Evolutionary conservation across 2,329 filamentous ascomycete species (phyloP).

Genomic region (Diaporthe ilicicola): DNA sequence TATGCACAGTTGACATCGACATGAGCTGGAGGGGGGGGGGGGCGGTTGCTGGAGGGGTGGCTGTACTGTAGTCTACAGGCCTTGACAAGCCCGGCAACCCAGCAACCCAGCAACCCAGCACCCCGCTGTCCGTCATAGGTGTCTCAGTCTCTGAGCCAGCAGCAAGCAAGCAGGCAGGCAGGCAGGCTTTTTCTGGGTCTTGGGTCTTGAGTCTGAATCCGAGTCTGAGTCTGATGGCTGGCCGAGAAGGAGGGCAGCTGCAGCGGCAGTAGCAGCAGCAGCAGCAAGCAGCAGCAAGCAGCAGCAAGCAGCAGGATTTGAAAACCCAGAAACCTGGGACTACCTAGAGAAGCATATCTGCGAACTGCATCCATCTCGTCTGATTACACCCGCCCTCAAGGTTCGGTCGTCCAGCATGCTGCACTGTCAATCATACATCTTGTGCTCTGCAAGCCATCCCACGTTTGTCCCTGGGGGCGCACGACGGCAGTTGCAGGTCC

Average conservation of each 20-base stretch:
- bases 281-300: neutral
- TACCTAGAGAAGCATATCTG: neutral
- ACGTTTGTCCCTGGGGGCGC: constrained; percentile 9
- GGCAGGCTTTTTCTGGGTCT: neutral
- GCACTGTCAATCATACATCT: constrained; percentile 24
- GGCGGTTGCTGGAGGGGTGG: neutral
- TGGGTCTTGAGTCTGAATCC: neutral
- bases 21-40: neutral
- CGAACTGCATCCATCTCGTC: constrained; percentile 17
- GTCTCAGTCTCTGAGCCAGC: constrained; percentile 19
- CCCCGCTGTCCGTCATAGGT: neutral
- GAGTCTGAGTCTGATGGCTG: constrained; percentile 19
- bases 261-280: neutral
- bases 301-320: neutral
- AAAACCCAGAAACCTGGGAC: constrained; percentile 17
- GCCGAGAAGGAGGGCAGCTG: neutral
- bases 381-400: neutral
- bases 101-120: too few species aligned
- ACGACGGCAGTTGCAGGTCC: constrained; percentile 28
- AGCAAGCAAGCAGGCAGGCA: too few species aligned
- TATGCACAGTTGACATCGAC: constrained; percentile 4
- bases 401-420: constrained; percentile 18
- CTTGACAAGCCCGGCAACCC: too few species aligned
- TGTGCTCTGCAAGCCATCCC: constrained; percentile 7
- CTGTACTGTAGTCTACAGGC: neutral